Conservation (phyloP, 305 asterid genomes). For the Fraxinus sp. region DNA sequence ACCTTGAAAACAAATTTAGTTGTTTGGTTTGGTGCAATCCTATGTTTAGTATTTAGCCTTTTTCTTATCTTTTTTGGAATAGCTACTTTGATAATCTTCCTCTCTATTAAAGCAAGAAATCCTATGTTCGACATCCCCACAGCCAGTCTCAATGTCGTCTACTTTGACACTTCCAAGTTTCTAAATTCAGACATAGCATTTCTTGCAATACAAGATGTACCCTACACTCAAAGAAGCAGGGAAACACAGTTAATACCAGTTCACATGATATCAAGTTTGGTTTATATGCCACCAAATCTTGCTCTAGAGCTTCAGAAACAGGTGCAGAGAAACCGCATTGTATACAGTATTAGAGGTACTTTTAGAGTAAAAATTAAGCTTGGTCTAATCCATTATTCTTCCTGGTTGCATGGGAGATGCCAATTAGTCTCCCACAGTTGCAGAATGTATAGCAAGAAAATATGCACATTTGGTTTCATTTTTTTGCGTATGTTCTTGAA, state of each 20-base stretch:
- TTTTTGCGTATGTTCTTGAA: background rate
- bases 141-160: slow-evolving; percentile 52
- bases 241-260: slow-evolving; percentile 44
- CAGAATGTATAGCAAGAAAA: slow-evolving; percentile 35
- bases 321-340: slow-evolving; percentile 52
- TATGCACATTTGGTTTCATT: background rate
- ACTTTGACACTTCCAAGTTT: slow-evolving; percentile 45
- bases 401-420: slow-evolving; percentile 62
- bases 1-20: slow-evolving; percentile 51
- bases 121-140: slow-evolving; percentile 63
- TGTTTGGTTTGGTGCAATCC: slow-evolving; percentile 63
- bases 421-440: slow-evolving; percentile 53
- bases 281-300: slow-evolving; percentile 51
- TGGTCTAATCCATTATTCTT: slow-evolving; percentile 58
- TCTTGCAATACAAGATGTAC: slow-evolving; percentile 53
- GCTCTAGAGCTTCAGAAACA: slow-evolving; percentile 63
- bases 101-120: slow-evolving; percentile 54
- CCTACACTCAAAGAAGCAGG: slow-evolving; percentile 49
- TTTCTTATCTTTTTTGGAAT: slow-evolving; percentile 63
- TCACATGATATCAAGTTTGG: slow-evolving; percentile 61
- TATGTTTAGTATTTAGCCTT: slow-evolving; percentile 63
- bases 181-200: slow-evolving; percentile 58
- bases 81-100: slow-evolving; percentile 50
- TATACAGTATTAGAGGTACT: slow-evolving; percentile 49
- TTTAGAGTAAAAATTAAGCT: slow-evolving; percentile 54